phyloP scores from a whole-genome alignment of 2,329 filamentous ascomycete species.

The Aspergillus ruber region DNA sequence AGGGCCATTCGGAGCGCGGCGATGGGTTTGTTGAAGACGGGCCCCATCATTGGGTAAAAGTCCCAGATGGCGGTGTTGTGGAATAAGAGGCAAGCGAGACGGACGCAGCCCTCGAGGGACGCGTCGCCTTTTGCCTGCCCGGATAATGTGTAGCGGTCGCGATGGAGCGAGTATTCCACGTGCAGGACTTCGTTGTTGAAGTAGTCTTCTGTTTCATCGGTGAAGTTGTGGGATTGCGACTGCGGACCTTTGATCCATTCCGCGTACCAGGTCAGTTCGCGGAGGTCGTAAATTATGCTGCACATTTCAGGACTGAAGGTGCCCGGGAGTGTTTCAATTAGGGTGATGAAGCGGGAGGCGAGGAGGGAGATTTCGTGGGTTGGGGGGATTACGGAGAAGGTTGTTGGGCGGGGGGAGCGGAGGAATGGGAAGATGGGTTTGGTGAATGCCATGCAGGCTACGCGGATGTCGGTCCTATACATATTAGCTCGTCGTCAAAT shows the following conservation, averaged over 20 bases:
- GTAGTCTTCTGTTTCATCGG: slow-evolving; percentile 32
- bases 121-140: slow-evolving; percentile 29
- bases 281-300: slow-evolving; percentile 29
- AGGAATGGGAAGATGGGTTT: slow-evolving; percentile 35
- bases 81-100: slow-evolving; percentile 33
- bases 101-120: slow-evolving; percentile 32
- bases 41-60: slow-evolving; percentile 31
- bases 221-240: slow-evolving; percentile 21
- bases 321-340: slow-evolving; percentile 26
- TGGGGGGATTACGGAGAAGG: slow-evolving; percentile 24
- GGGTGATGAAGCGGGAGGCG: slow-evolving; percentile 27
- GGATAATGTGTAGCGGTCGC: slow-evolving; percentile 30
- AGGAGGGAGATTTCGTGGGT: slow-evolving; percentile 22
- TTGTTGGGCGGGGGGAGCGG: slow-evolving; percentile 26
- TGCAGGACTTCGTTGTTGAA: slow-evolving; percentile 36
- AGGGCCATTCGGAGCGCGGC: slow-evolving; percentile 26
- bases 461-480: slow-evolving; percentile 35
- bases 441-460: slow-evolving; percentile 32
- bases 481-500: slow-evolving; percentile 2
- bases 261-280: slow-evolving; percentile 30
- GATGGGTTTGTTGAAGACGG: slow-evolving; percentile 30
- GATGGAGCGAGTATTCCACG: slow-evolving; percentile 32
- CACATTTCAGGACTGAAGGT: slow-evolving; percentile 26
- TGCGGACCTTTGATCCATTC: slow-evolving; percentile 30
- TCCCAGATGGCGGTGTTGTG: slow-evolving; percentile 36